These are phyloP conservation scores for Aspergillus hancockii DNA, from an alignment of 495 filamentous ascomycete species.

Conservation along the genomic window DNA sequence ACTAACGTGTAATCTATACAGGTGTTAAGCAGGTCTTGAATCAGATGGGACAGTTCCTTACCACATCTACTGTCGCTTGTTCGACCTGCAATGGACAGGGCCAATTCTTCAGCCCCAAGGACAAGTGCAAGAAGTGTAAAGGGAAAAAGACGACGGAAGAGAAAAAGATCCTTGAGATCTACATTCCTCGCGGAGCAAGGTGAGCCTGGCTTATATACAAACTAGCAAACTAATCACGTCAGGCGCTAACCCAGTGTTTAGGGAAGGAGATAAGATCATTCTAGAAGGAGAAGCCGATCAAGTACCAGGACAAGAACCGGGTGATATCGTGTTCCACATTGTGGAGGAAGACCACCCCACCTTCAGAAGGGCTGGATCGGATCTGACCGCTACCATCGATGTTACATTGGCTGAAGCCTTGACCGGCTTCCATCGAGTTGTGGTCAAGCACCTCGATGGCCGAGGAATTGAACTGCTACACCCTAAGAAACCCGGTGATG, in stretches of 20 bases:
- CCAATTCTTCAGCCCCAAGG: conserved; percentile 85
- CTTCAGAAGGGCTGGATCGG: conserved; percentile 79
- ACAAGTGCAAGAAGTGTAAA: conserved; percentile 98
- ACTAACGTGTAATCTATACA: conserved; percentile 26
- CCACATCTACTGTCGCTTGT: conserved; percentile 72
- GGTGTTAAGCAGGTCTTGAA: conserved; percentile 70
- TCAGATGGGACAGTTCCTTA: conserved; percentile 78
- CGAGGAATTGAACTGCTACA: conserved; percentile 82
- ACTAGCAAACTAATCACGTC: background rate
- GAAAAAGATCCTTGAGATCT: conserved; percentile 92
- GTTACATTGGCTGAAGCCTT: conserved; percentile 83
- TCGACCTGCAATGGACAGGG: conserved; percentile 79
- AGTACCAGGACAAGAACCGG: conserved; percentile 83
- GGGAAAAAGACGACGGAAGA: conserved; percentile 77
- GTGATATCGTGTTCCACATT: conserved; percentile 87
- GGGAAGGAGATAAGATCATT: conserved; percentile 84
- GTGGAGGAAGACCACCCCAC: conserved; percentile 76
- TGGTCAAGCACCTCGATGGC: conserved; percentile 91
- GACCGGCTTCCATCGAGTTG: conserved; percentile 85
- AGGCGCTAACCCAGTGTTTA: conserved; percentile 28
- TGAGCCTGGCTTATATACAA: conserved; percentile 24
- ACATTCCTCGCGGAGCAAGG: conserved; percentile 86
- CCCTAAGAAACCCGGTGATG: conserved; percentile 64
- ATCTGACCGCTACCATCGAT: conserved; percentile 76
- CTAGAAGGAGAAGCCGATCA: conserved; percentile 95